Evolutionary conservation across 495 filamentous ascomycete species (phyloP), one percentile per base, ranked within the genome.

Genomic region (Echria macrotheca): DNA sequence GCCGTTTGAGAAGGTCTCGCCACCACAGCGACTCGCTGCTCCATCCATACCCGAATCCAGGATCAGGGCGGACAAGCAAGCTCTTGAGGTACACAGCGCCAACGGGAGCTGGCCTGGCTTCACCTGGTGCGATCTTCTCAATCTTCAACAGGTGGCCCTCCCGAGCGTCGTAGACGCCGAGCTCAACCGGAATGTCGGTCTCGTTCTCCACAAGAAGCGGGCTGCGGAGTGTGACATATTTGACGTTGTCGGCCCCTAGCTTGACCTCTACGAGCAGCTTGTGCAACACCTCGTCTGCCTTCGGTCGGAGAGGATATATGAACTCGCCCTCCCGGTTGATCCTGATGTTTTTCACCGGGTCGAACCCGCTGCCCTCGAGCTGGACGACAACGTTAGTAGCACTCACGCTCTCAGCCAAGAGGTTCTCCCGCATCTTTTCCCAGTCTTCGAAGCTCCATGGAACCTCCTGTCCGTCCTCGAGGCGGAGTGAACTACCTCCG

Each of bases 391-490:
- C 83, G 44, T 86, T 74, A 41, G 83, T 89, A 10, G 79, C 77
- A 47, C 82, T 82, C 10, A 79, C 84, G 40, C 50, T 67, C 65
- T 98, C 93, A 1, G 91, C 83, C 5, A 87, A 80, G 21, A 97
- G 72, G 50, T 83, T 94, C 69, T 97, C 93, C 54, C 93, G 85
- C 74, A 95, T 88, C 57, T 90, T 89, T 39, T 86, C 87, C 67
- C 90, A 89, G 53, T 96, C 89, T 60, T 97, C 93, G 50, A 98
- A 98, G 47, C 89, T 84, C 93, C 93, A 98, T 10, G 91, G 89
- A 3, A 78, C 79, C 64, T 97, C 93, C 58, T 96, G 84, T 25
- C 93, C 93, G 63, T 98, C 93, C 18, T 72, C 74, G 11, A 98
- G 70, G 57, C 85, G 93, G n/a, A 90, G 81, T 12, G 89, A 82